Percentiles rank a stretch among this genome's conserved stretches.
These are phyloP conservation scores for Phaeosphaeriaceae sp. DNA, from an alignment of 2,329 filamentous ascomycete species.

Conservation along the genomic window DNA sequence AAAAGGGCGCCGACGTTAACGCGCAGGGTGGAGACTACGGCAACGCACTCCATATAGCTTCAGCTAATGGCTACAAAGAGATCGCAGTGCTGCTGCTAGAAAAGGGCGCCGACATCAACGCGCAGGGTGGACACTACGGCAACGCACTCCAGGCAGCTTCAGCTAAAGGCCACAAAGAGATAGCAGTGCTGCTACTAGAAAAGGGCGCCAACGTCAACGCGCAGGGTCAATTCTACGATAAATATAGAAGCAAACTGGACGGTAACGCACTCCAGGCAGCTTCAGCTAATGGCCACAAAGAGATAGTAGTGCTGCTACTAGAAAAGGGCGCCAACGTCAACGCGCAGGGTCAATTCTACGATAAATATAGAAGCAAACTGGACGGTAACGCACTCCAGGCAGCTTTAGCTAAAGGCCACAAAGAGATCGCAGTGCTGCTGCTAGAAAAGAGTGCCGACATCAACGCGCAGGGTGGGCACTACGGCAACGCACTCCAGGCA, in stretches of 20 bases:
- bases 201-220: constrained; percentile 3
- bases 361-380: not conserved
- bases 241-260: not conserved
- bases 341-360: not conserved
- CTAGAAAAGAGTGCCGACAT: constrained; percentile 10
- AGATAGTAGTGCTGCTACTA: constrained; percentile 22
- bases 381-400: constrained; percentile 6
- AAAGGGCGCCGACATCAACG: no score
- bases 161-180: not conserved
- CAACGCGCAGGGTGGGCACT: not conserved
- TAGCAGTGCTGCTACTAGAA: constrained; percentile 14
- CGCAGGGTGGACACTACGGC: not conserved
- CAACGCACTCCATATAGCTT: constrained; percentile 25
- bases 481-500: constrained; percentile 23
- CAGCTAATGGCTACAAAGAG: constrained; percentile 8
- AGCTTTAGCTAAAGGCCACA: constrained; percentile 4
- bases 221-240: not conserved
- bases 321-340: not conserved
- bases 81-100: constrained; percentile 1
- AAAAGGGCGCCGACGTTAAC: constrained; percentile 6
- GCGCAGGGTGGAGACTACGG: constrained; percentile 1
- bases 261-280: constrained; percentile 25
- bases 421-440: constrained; percentile 9
- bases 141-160: constrained; percentile 1
- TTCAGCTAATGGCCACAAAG: constrained; percentile 16